Conservation (phyloP, 176 grass and related monocot genomes). For the Alloteropsis semialata region DNA sequence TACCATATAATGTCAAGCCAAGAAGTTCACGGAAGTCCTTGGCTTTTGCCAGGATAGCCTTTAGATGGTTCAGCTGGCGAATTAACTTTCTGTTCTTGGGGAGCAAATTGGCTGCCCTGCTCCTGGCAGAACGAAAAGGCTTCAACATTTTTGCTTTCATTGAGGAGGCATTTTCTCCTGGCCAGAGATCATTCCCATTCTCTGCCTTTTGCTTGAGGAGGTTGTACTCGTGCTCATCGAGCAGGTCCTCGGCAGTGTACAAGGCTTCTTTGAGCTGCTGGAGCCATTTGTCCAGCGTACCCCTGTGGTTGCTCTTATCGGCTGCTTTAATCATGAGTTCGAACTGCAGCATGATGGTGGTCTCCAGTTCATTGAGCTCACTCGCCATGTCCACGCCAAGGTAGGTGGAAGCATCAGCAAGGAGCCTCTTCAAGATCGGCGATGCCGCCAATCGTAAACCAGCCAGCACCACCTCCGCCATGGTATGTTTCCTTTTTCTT, state of each 20-base stretch:
- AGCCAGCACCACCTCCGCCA: neutral
- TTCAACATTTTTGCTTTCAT: neutral
- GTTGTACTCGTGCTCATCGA: slow-evolving; percentile 23
- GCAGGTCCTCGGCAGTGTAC: slow-evolving; percentile 22
- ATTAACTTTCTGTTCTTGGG: neutral
- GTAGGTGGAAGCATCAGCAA: neutral
- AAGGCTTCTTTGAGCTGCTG: slow-evolving; percentile 11
- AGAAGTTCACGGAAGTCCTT: neutral
- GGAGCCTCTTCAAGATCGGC: neutral
- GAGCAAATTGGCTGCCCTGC: neutral
- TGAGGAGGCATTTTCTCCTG: neutral
- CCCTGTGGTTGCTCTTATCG: neutral
- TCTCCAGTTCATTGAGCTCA: slow-evolving; percentile 26
- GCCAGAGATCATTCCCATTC: neutral
- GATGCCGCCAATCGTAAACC: slow-evolving; percentile 3
- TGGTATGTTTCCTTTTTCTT: neutral
- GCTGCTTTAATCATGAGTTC: slow-evolving; percentile 12
- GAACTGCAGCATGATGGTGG: neutral
- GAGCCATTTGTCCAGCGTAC: slow-evolving; percentile 9
- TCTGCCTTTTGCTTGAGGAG: neutral
- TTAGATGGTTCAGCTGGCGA: neutral
- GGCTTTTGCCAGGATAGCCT: neutral
- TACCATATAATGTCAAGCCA: neutral
- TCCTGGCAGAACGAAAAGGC: neutral
- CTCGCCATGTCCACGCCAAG: neutral